These are phyloP conservation scores for Crinitomyces ghanaensis DNA, from an alignment of 805 yeast genomes.

Conservation along the genomic window DNA sequence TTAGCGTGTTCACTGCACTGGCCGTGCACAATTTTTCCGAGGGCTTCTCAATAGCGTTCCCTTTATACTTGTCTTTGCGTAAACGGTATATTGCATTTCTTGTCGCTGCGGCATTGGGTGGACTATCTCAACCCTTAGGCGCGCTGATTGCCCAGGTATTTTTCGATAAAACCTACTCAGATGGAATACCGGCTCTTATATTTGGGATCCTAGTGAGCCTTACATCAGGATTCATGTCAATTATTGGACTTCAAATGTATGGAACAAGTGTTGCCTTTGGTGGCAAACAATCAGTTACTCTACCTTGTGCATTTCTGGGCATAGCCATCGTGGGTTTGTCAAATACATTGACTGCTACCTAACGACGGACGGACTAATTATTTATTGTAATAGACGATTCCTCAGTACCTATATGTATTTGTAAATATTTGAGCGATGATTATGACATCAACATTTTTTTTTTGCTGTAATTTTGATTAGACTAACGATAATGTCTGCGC, in stretches of 20 bases:
- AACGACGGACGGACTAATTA: too few relatives aligned
- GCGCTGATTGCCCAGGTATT: constrained; percentile 59
- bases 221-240: constrained; percentile 75
- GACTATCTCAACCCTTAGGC: constrained; percentile 81
- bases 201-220: constrained; percentile 58
- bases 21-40: constrained; percentile 87
- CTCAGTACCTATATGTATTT: too few relatives aligned
- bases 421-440: too few relatives aligned
- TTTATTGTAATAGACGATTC: too few relatives aligned
- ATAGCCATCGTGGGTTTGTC: constrained; percentile 43
- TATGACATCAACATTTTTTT: too few relatives aligned
- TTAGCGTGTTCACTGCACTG: constrained; percentile 72
- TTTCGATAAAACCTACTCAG: constrained; percentile 28
- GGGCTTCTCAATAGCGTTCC: constrained; percentile 89
- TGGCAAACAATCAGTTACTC: constrained; percentile 49
- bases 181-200: constrained; percentile 26
- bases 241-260: constrained; percentile 79
- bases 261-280: constrained; percentile 74
- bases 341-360: not conserved
- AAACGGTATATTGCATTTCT: constrained; percentile 50
- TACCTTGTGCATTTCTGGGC: constrained; percentile 52
- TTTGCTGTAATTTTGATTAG: too few relatives aligned
- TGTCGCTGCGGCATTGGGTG: constrained; percentile 62
- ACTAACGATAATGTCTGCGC: too few relatives aligned
- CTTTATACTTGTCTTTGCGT: constrained; percentile 67